Evolutionary conservation across 768 basidiomycete species (phyloP).

Genomic region (Gloeopeniophorella convolvens): DNA sequence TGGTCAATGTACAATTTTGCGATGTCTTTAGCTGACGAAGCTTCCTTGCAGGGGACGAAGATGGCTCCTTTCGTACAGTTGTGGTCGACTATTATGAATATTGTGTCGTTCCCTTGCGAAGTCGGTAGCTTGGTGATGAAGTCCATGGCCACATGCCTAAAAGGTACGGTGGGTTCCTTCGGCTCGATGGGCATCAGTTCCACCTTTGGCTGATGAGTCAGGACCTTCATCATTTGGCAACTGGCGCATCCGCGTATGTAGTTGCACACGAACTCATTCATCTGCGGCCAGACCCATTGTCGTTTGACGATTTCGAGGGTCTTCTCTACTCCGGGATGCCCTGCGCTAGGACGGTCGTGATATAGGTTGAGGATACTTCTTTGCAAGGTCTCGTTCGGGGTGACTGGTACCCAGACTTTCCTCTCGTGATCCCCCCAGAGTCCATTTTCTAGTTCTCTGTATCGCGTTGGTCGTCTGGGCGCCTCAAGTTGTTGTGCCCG

Average conservation of each 20-base stretch:
- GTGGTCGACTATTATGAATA: slow-evolving; percentile 34
- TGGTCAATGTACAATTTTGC: no score
- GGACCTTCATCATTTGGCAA: slow-evolving; percentile 18
- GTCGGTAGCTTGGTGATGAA: no score
- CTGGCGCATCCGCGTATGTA: slow-evolving; percentile 27
- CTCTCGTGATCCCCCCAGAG: no score
- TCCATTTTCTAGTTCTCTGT: no score
- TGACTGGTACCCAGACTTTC: background rate
- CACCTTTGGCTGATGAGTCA: background rate
- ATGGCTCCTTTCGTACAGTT: slow-evolving; percentile 37
- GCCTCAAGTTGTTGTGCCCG: no score
- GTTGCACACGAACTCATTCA: slow-evolving; percentile 20
- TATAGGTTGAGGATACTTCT: background rate
- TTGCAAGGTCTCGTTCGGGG: background rate
- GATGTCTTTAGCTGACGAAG: no score
- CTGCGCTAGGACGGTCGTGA: background rate
- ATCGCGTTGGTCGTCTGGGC: no score
- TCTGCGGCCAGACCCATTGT: slow-evolving; percentile 24
- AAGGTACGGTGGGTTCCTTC: background rate
- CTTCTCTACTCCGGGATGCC: background rate
- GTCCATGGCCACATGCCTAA: no score
- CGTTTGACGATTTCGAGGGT: background rate
- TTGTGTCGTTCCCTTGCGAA: background rate
- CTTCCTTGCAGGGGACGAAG: no score
- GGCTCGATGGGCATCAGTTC: no score